Conservation (phyloP, 78 protist species). For the Mastigamoeba balamuthi region DNA sequence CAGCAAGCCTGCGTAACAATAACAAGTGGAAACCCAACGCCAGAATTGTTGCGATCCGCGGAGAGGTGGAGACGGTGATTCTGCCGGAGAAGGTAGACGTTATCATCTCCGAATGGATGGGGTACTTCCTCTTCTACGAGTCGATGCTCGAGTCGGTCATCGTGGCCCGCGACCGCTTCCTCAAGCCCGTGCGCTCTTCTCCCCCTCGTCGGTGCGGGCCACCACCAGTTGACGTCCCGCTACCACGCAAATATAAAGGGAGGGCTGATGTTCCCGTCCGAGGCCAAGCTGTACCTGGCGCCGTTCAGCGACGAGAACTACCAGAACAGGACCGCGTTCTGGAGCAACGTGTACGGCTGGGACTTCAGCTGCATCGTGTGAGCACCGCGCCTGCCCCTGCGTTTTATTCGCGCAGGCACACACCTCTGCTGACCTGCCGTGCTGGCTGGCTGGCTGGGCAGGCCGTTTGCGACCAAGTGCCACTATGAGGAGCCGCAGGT, state of each 20-base stretch:
- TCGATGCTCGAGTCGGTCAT: conserved; percentile 92
- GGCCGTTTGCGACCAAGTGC: not conserved
- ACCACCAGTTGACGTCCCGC: not conserved
- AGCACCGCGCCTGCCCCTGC: not conserved
- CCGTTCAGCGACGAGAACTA: conserved; percentile 77
- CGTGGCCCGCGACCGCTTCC: conserved; percentile 92
- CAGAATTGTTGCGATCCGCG: conserved; percentile 37
- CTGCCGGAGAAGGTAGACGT: too few relatives aligned
- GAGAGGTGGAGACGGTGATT: conserved; percentile 4
- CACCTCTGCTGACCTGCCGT: too few relatives aligned
- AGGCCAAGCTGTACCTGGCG: conserved; percentile 40
- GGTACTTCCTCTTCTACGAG: conserved; percentile 90
- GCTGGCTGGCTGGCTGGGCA: too few relatives aligned
- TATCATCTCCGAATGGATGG: conserved; percentile 95
- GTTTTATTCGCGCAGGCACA: too few relatives aligned
- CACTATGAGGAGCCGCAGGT: conserved; percentile 32
- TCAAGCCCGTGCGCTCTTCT: conserved; percentile 22
- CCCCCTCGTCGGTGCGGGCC: not conserved
- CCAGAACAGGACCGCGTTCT: conserved; percentile 50
- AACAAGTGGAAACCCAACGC: conserved; percentile 41
- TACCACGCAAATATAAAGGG: conserved; percentile 9
- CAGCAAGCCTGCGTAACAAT: too few relatives aligned
- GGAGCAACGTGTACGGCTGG: conserved; percentile 95
- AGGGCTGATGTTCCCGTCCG: conserved; percentile 83
- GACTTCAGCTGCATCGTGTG: conserved; percentile 70